These are phyloP conservation scores for Colletotrichum lini DNA, from an alignment of 2,329 filamentous ascomycete species.

Conservation along the genomic window DNA sequence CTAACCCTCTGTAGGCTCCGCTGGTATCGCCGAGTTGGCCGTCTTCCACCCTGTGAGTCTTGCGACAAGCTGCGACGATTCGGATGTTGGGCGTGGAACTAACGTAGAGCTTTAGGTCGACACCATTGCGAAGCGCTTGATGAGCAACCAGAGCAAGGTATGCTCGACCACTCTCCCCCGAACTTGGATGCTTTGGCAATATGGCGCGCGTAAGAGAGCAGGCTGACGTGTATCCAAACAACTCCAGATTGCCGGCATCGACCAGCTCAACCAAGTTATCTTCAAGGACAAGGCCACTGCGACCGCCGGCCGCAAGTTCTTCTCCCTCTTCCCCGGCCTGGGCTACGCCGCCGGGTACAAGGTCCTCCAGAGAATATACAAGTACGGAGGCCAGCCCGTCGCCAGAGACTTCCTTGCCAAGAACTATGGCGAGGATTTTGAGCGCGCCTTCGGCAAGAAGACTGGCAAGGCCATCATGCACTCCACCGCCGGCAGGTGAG, in stretches of 20 bases:
- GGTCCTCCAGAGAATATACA: constrained; percentile 97
- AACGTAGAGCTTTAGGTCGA: constrained; percentile 77
- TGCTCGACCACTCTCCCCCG: constrained; percentile 57
- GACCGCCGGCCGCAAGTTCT: constrained; percentile 81
- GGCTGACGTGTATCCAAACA: constrained; percentile 16
- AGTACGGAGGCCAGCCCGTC: constrained; percentile 97
- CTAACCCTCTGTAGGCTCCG: constrained; percentile 75
- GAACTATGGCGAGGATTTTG: constrained; percentile 88
- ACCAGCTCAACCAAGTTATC: constrained; percentile 89
- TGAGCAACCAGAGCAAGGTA: constrained; percentile 87
- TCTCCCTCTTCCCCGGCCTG: constrained; percentile 95
- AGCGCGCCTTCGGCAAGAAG: constrained; percentile 92
- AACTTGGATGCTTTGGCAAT: background rate
- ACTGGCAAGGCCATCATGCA: constrained; percentile 99
- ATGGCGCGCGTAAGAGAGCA: background rate
- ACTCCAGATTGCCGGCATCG: constrained; percentile 44
- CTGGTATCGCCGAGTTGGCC: constrained; percentile 92
- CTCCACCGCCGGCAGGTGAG: constrained; percentile 90
- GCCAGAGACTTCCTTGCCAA: constrained; percentile 88
- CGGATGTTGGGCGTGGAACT: constrained; percentile 1
- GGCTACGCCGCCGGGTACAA: constrained; percentile 99
- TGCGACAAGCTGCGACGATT: background rate
- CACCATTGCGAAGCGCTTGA: constrained; percentile 97
- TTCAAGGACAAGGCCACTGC: constrained; percentile 91
- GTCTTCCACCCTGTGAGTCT: constrained; percentile 87